A percentile compares a stretch with the other conserved stretches of the same genome.
Conservation (phyloP, 1,139 yeast species). For the Torulaspora globosa region DNA sequence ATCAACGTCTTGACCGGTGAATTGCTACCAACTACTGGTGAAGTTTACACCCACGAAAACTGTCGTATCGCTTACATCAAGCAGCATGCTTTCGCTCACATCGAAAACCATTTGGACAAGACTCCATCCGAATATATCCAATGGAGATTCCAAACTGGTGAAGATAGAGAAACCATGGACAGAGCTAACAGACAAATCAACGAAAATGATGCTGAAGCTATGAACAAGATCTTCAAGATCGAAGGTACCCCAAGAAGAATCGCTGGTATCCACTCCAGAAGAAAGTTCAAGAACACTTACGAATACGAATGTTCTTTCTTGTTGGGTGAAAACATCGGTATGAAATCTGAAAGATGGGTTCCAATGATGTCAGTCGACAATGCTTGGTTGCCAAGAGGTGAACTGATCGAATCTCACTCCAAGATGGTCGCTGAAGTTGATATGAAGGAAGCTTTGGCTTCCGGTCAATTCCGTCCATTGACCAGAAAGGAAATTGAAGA, state of each 20-base stretch:
- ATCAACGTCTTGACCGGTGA: slow-evolving; percentile 99
- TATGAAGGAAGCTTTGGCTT: slow-evolving; percentile 99
- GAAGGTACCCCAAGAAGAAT: slow-evolving; percentile 99
- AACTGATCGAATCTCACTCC: slow-evolving; percentile 95
- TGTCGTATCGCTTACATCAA: slow-evolving; percentile 99
- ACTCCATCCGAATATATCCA: slow-evolving; percentile 99
- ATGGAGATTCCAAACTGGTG: slow-evolving; percentile 99
- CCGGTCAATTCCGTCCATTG: slow-evolving; percentile 99
- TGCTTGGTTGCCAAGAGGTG: slow-evolving; percentile 99
- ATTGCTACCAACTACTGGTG: slow-evolving; percentile 96
- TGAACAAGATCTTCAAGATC: slow-evolving; percentile 98
- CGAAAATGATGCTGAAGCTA: slow-evolving; percentile 94
- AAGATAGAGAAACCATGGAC: slow-evolving; percentile 99
- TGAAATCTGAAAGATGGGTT: slow-evolving; percentile 99
- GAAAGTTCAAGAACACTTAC: slow-evolving; percentile 99
- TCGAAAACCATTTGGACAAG: slow-evolving; percentile 97
- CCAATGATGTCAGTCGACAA: slow-evolving; percentile 99
- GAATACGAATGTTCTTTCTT: slow-evolving; percentile 98
- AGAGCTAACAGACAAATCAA: slow-evolving; percentile 98
- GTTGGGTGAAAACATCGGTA: slow-evolving; percentile 97
- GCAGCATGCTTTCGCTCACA: slow-evolving; percentile 99
- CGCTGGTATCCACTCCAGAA: slow-evolving; percentile 90
- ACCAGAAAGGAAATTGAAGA: slow-evolving; percentile 99
- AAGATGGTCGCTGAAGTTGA: slow-evolving; percentile 99
- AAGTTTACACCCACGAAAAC: slow-evolving; percentile 98